Base-by-base conservation (phyloP, 2,329 filamentous ascomycete species). In the Coniochaeta prunicola region DNA sequence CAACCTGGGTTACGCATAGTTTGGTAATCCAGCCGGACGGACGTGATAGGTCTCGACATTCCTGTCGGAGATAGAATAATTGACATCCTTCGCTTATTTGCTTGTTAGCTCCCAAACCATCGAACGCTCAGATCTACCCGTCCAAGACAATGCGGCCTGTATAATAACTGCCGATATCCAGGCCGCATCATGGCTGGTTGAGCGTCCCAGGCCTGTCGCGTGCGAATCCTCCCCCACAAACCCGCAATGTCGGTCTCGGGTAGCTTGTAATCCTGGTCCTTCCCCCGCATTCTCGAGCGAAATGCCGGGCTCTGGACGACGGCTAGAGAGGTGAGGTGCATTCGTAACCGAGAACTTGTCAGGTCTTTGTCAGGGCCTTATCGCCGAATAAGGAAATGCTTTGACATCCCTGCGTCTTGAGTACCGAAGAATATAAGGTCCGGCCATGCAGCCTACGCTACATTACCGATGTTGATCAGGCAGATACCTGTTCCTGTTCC, bases 1-100 rank as follows among this genome's bases (percentile, higher is more conserved):
- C 75, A 72, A 62, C 6, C 64, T 80, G 58, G 78, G 78, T 6
- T 76, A 76, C 69, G 77, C 45, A 30, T 50, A 38, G 17, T n/a
- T 38, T n/a, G 10, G 36, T n/a, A n/a, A 36, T 36, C 33, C 36
- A 10, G 5, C 10, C 17, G 36, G 36, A 38, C 9, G 15, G 36
- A 4, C 19, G 36, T 38, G 36, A n/a, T 5, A 2, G 19, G 36
- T n/a, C 15, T 24, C 19, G 17, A 40, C 17, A n/a, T 21, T 12
- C 40, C 21, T 21, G 7, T 45, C 40, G 40, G 40, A 45, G 40
- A 45, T 45, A 45, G 40, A 45, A 45, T 10, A 24, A 45, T 45
- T 4, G 6, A 21, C 40, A 45, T 21, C 8, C 19, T 45, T 24
- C 40, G 40, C 40, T 45, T 13, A 21, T 24, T 45, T 10, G 40